Conservation (phyloP, 2,329 filamentous ascomycete genomes). For the Curvularia hawaiiensis region DNA sequence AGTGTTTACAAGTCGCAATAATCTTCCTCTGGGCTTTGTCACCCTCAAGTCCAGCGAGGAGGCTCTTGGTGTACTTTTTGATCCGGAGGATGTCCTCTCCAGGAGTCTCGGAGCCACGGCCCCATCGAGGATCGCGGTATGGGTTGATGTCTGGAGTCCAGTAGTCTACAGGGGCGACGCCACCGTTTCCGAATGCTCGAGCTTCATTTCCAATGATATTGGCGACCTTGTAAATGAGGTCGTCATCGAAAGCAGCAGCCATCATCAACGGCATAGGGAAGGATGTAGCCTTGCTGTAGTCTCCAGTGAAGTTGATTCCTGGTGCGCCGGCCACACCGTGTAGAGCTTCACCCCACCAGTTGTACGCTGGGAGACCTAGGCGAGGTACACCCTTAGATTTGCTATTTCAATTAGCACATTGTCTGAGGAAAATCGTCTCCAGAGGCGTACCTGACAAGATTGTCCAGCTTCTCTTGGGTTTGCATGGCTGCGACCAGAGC, state of each 20-base stretch:
- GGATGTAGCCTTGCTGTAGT: slow-evolving; percentile 66
- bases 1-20: slow-evolving; percentile 56
- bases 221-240: slow-evolving; percentile 63
- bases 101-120: slow-evolving; percentile 62
- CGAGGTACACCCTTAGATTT: slow-evolving; percentile 57
- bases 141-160: slow-evolving; percentile 73
- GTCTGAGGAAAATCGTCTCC: slow-evolving; percentile 29
- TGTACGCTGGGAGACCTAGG: slow-evolving; percentile 63
- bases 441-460: slow-evolving; percentile 26
- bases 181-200: slow-evolving; percentile 67
- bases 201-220: slow-evolving; percentile 64
- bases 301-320: slow-evolving; percentile 60
- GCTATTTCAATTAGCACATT: slow-evolving; percentile 50
- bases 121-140: slow-evolving; percentile 68
- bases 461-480: slow-evolving; percentile 57
- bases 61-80: slow-evolving; percentile 48
- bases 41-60: slow-evolving; percentile 37
- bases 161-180: slow-evolving; percentile 59
- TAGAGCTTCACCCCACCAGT: slow-evolving; percentile 61
- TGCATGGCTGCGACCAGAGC: slow-evolving; percentile 59
- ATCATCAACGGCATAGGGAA: slow-evolving; percentile 69
- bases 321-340: slow-evolving; percentile 64
- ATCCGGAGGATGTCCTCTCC: slow-evolving; percentile 62
- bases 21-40: slow-evolving; percentile 36
- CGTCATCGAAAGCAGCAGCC: slow-evolving; percentile 68